Percentiles rank a stretch among this genome's conserved stretches.
phyloP scores from a whole-genome alignment of 2,329 filamentous ascomycete genomes.

The Monilinia aucupariae region DNA sequence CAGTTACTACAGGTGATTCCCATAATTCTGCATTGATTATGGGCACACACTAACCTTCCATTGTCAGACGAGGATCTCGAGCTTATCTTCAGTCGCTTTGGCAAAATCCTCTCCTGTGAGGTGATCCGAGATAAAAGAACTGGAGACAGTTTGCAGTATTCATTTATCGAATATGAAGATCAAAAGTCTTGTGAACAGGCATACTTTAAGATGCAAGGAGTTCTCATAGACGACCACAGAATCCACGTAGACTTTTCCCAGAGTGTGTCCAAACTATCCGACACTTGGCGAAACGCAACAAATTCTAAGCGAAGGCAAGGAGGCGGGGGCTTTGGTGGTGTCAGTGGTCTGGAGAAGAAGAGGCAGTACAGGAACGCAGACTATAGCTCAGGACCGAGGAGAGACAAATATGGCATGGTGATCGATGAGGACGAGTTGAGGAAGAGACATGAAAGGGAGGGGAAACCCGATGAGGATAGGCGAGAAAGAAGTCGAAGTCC shows the following conservation, averaged over 20 bases:
- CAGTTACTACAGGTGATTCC: conserved; percentile 67
- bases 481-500: conserved; percentile 35
- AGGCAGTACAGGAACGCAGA: conserved; percentile 69
- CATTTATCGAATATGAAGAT: conserved; percentile 94
- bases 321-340: conserved; percentile 82
- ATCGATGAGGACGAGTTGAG: conserved; percentile 69
- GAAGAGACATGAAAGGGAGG: conserved; percentile 43
- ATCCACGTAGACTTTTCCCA: conserved; percentile 99
- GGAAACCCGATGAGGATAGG: conserved; percentile 29
- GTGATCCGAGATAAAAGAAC: conserved; percentile 92
- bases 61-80: conserved; percentile 76
- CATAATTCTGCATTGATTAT: not conserved
- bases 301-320: conserved; percentile 67
- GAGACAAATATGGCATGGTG: conserved; percentile 68
- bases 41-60: conserved; percentile 14
- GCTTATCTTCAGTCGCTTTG: conserved; percentile 94
- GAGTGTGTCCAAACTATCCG: conserved; percentile 81
- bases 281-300: conserved; percentile 80
- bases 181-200: conserved; percentile 90
- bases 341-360: conserved; percentile 81
- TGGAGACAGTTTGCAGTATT: conserved; percentile 92
- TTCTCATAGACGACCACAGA: conserved; percentile 91
- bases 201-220: conserved; percentile 98
- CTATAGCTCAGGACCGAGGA: conserved; percentile 35
- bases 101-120: conserved; percentile 90